These are phyloP conservation scores for Phytophthora capsici DNA, from an alignment of 352 stramenopile genomes.

Conservation along the genomic window DNA sequence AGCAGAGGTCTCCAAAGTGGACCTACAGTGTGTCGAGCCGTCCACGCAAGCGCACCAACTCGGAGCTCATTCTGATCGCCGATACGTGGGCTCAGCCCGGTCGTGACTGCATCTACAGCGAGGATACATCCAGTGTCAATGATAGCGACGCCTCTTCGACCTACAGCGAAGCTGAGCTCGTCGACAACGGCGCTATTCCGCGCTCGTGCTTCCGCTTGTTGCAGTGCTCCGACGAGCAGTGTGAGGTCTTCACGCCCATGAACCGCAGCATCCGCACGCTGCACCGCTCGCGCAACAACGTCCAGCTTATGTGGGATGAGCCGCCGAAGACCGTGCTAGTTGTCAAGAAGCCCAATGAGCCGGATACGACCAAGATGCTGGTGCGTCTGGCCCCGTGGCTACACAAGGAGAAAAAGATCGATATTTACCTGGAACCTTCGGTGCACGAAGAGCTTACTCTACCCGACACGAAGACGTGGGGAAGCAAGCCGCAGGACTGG, in stretches of 20 bases:
- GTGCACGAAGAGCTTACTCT: constrained; percentile 77
- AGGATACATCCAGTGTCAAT: constrained; percentile 56
- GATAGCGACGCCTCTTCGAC: constrained; percentile 58
- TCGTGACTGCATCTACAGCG: constrained; percentile 73
- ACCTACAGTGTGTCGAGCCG: constrained; percentile 55
- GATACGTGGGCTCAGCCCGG: constrained; percentile 77
- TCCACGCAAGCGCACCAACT: constrained; percentile 77
- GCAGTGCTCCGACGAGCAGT: constrained; percentile 89
- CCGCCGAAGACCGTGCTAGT: constrained; percentile 82
- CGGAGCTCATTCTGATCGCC: constrained; percentile 83
- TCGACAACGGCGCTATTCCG: constrained; percentile 32
- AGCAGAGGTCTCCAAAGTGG: constrained; percentile 34
- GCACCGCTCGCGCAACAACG: constrained; percentile 87
- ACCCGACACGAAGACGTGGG: constrained; percentile 68
- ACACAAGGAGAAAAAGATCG: constrained; percentile 71
- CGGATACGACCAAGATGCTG: constrained; percentile 75
- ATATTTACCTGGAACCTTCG: constrained; percentile 73
- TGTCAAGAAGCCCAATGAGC: constrained; percentile 91
- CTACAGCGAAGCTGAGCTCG: constrained; percentile 49
- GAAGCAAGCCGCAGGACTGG: constrained; percentile 60
- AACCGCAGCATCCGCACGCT: constrained; percentile 89
- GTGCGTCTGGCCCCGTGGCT: constrained; percentile 74
- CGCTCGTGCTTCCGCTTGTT: constrained; percentile 80
- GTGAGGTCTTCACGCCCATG: constrained; percentile 86
- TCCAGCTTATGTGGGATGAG: constrained; percentile 91